Conservation (phyloP, 768 basidiomycete genomes). For the Tephrocybe sp. region DNA sequence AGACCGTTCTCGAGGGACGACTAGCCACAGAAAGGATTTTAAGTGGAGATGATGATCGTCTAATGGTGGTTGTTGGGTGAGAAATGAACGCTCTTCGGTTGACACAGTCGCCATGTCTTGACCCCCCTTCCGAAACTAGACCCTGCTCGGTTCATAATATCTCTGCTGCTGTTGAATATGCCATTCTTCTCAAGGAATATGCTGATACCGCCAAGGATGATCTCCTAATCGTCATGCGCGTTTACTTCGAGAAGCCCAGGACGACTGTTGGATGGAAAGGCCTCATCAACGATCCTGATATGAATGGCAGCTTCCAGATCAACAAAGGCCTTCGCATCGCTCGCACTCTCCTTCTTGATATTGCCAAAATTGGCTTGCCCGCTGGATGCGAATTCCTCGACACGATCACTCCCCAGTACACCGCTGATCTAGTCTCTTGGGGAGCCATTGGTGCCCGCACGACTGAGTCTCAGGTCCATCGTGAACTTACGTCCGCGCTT, state of each 20-base stretch:
- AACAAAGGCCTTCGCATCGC: slow-evolving; percentile 94
- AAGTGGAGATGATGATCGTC: slow-evolving; percentile 85
- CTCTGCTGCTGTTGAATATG: slow-evolving; percentile 86
- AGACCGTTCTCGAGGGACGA: slow-evolving; percentile 89
- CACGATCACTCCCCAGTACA: slow-evolving; percentile 74
- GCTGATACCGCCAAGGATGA: slow-evolving; percentile 82
- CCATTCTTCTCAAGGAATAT: slow-evolving; percentile 74
- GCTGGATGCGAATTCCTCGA: slow-evolving; percentile 96
- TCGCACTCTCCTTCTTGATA: slow-evolving; percentile 81
- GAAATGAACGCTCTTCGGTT: slow-evolving; percentile 20
- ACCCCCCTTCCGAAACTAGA: slow-evolving; percentile 32
- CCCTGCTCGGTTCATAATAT: slow-evolving; percentile 96
- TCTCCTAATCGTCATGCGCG: slow-evolving; percentile 94
- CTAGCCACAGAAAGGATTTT: slow-evolving; percentile 76
- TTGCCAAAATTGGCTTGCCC: slow-evolving; percentile 89
- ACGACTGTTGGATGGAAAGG: slow-evolving; percentile 99
- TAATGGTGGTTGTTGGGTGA: slow-evolving; percentile 90
- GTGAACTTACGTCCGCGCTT: slow-evolving; percentile 83
- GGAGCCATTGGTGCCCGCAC: slow-evolving; percentile 95
- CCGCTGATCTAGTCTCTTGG: slow-evolving; percentile 88
- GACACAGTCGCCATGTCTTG: background rate
- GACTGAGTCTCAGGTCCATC: slow-evolving; percentile 91
- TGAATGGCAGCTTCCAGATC: slow-evolving; percentile 93
- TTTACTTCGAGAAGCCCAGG: slow-evolving; percentile 96
- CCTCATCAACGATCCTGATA: slow-evolving; percentile 94